phyloP scores from a whole-genome alignment of 306 rosid genomes.

The Cicer yamashitae region DNA sequence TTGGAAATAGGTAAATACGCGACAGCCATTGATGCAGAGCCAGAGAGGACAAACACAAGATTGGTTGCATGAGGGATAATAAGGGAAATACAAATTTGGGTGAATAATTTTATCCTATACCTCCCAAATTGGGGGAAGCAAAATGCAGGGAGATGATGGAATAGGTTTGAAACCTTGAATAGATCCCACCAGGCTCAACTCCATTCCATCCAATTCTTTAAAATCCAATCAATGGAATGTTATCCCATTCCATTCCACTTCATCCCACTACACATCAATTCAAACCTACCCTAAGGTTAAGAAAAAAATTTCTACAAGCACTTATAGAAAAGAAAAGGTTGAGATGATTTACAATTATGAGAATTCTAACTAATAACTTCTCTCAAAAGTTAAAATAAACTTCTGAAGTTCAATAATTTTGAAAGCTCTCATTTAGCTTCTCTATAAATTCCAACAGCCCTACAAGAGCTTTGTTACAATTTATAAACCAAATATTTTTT shows the following conservation, averaged over 20 bases:
- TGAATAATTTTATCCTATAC: neutral
- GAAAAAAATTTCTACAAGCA: neutral
- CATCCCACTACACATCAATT: neutral
- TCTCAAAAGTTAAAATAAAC: neutral
- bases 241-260: neutral
- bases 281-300: neutral
- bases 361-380: neutral
- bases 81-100: neutral
- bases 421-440: neutral
- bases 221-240: neutral
- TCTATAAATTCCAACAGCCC: neutral
- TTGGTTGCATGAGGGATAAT: neutral
- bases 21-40: neutral
- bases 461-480: neutral
- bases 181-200: neutral
- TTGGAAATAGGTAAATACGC: neutral
- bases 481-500: neutral
- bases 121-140: conserved; percentile 3
- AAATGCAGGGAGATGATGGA: neutral
- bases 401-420: neutral
- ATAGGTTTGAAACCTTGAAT: neutral
- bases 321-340: neutral
- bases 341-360: neutral
- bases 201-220: neutral
- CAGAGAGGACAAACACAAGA: neutral